Evolutionary conservation across 495 filamentous ascomycete genomes (phyloP).

Genomic region (Podospora appendiculata): DNA sequence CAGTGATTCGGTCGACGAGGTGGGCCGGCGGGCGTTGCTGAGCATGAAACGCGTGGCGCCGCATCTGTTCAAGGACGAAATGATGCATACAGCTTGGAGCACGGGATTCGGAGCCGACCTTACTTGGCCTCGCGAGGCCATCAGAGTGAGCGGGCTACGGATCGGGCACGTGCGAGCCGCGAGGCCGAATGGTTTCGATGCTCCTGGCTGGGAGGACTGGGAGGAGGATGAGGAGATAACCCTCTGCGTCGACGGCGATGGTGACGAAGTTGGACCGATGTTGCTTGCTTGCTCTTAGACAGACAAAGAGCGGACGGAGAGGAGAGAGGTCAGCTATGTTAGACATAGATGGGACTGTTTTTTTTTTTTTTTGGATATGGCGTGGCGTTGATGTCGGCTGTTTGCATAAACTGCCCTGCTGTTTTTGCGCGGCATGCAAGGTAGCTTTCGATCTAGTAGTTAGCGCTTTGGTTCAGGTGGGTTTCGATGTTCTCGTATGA

Average conservation of each 20-base stretch:
- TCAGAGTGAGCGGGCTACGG: slow-evolving; percentile 41
- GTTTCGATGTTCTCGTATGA: too few relatives aligned
- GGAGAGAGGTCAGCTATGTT: neutral
- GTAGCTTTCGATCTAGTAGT: too few relatives aligned
- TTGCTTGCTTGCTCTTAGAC: slow-evolving; percentile 1
- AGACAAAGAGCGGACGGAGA: neutral
- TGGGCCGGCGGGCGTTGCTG: slow-evolving; percentile 56
- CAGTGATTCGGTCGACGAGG: slow-evolving; percentile 64
- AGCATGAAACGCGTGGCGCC: slow-evolving; percentile 50
- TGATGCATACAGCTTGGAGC: slow-evolving; percentile 42
- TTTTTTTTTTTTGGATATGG: too few relatives aligned
- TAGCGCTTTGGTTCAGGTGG: too few relatives aligned
- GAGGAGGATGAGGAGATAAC: slow-evolving; percentile 28
- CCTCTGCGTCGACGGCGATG: neutral
- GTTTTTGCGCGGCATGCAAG: too few relatives aligned
- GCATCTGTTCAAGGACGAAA: slow-evolving; percentile 33
- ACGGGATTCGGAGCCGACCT: slow-evolving; percentile 39
- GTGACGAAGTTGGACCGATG: slow-evolving; percentile 6
- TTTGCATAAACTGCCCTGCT: too few relatives aligned
- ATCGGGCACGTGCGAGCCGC: slow-evolving; percentile 46
- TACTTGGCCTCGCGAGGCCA: slow-evolving; percentile 45
- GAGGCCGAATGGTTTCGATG: slow-evolving; percentile 52
- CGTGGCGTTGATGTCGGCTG: too few relatives aligned
- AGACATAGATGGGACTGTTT: too few relatives aligned
- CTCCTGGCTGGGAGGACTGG: slow-evolving; percentile 43